Conservation (phyloP, 106 monocot genomes). For the Platanthera zijinensis region DNA sequence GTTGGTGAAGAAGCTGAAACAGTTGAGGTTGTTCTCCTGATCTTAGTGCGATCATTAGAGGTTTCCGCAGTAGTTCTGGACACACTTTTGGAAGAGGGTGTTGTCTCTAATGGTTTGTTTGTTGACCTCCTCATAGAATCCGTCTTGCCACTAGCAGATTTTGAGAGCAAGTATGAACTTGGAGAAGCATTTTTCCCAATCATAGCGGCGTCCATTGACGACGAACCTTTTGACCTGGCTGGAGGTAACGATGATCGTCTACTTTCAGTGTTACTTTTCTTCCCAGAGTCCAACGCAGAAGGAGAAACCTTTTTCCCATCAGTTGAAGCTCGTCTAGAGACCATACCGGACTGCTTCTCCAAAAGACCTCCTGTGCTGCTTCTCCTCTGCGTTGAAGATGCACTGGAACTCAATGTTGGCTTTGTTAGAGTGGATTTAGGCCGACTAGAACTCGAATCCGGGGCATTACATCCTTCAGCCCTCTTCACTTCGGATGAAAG, state of each 20-base stretch:
- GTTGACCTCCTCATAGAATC: constrained; percentile 28
- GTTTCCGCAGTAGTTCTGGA: constrained; percentile 23
- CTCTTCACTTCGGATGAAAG: constrained; percentile 24
- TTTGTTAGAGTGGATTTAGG: constrained; percentile 25
- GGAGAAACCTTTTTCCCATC: constrained; percentile 26
- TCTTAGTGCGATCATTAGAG: constrained; percentile 26
- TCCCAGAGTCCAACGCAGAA: constrained; percentile 21
- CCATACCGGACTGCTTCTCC: constrained; percentile 13
- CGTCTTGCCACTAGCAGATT: constrained; percentile 12
- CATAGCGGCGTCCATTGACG: not conserved
- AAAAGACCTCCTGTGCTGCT: constrained; percentile 45
- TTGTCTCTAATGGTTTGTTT: constrained; percentile 22
- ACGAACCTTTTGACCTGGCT: constrained; percentile 18
- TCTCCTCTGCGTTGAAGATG: constrained; percentile 38
- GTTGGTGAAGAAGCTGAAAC: constrained; percentile 44
- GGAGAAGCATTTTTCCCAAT: constrained; percentile 20
- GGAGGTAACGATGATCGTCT: constrained; percentile 36
- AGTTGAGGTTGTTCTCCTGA: constrained; percentile 30
- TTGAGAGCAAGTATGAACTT: constrained; percentile 14
- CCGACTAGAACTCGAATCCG: constrained; percentile 19
- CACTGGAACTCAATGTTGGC: constrained; percentile 19
- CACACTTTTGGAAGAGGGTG: constrained; percentile 28
- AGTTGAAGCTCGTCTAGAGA: constrained; percentile 13
- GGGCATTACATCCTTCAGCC: not conserved
- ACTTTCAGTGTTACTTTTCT: constrained; percentile 23